Percentiles rank a stretch among this genome's conserved stretches.
These are phyloP conservation scores for Hyaloperonospora brassicae DNA, from an alignment of 352 stramenopile species.

Conservation along the genomic window DNA sequence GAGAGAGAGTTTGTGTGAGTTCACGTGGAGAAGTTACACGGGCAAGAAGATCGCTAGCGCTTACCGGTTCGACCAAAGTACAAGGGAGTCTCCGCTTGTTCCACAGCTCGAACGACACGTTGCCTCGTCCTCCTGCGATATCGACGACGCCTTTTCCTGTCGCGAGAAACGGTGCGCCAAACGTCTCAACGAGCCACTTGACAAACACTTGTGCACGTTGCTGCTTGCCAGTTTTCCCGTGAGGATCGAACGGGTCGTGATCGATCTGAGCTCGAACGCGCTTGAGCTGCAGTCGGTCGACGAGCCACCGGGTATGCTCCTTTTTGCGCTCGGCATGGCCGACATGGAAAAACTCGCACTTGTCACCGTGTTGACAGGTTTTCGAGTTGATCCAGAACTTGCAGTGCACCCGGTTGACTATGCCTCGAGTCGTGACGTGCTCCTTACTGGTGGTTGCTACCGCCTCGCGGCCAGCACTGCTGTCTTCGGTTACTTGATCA, in stretches of 20 bases:
- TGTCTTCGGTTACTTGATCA: conserved; percentile 1
- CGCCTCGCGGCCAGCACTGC: not conserved
- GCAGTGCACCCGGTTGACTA: conserved; percentile 32
- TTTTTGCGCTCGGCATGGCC: conserved; percentile 36
- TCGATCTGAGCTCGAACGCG: conserved; percentile 43
- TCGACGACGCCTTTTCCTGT: conserved; percentile 63
- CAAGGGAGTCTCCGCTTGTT: conserved; percentile 65
- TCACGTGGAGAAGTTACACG: not conserved
- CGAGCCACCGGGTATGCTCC: conserved; percentile 51
- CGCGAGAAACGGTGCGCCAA: conserved; percentile 41
- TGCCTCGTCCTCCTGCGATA: conserved; percentile 69
- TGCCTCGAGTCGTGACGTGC: not conserved
- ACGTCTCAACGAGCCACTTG: conserved; percentile 69
- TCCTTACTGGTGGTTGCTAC: not conserved
- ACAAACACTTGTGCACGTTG: conserved; percentile 63
- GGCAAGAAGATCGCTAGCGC: conserved; percentile 6
- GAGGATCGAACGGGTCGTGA: conserved; percentile 54
- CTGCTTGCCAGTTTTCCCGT: conserved; percentile 66
- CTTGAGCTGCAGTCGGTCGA: conserved; percentile 53
- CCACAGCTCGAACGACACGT: conserved; percentile 81
- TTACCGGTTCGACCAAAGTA: conserved; percentile 77
- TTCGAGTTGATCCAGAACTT: conserved; percentile 84
- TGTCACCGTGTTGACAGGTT: conserved; percentile 54
- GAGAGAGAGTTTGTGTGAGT: not conserved
- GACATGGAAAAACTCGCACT: conserved; percentile 61